Base-by-base conservation (phyloP, 176 grass and related monocot genomes). In the Lolium perenne region DNA sequence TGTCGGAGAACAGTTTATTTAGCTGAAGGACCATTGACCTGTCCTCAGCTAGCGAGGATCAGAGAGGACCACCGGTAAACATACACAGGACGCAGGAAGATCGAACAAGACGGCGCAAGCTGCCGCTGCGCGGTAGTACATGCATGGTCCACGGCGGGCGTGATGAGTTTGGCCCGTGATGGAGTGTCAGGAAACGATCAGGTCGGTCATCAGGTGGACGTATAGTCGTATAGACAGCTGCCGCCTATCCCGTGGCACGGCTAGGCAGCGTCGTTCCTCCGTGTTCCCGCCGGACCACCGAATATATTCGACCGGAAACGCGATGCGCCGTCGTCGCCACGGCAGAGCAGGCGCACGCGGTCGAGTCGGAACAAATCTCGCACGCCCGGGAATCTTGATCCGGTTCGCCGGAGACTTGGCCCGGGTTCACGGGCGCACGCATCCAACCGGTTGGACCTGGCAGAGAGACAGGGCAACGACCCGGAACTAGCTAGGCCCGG, bases 341-440 rank as follows among this genome's bases (percentile, higher is more conserved):
- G 73, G 35, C 60, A 17, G 70, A 6, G n/a, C 38, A 15, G 3
- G 21, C 3, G 8, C 48, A 6, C 1, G 29, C 26, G n/a, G 9
- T 7, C 49, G 68, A 40, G 49, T 14, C 13, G 54, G 35, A 32
- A 56, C 85, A 45, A 17, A 82, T 58, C 72, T 38, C 71, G 38
- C 18, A 66, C 85, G 69, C 18, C 66, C 85, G 69, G 21, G 59
- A 85, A 65, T 54, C 78, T 81, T 16, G 80, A 76, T 47, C 80
- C 74, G 64, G 53, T 20, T 22, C 63, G 1, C 51, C 68, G 32
- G 76, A 57, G 8, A 2, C 71, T 35, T 65, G 82, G 82, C 67
- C 47, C 21, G 46, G 1, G 80, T 17, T 88, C 87, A 85, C 87
- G 77, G 87, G 68, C 66, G 65, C 74, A 25, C 10, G 60, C 21